Base-by-base conservation (phyloP, 139 green algal species). In the Tetradesmus lagerheimii region DNA sequence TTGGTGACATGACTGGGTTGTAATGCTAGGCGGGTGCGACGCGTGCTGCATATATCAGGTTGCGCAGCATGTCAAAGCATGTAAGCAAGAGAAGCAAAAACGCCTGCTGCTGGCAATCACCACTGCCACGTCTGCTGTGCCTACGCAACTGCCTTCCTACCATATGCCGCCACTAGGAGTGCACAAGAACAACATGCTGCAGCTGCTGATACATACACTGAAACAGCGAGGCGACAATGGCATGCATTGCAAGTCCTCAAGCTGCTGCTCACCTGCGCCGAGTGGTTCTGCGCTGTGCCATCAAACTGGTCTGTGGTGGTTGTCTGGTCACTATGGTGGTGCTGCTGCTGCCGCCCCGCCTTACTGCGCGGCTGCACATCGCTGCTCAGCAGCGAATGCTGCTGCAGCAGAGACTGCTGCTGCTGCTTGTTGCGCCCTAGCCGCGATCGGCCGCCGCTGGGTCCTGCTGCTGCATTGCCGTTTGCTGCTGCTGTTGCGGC, bases 391-490 rank as follows among this genome's bases (percentile, higher is more conserved):
- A 71, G 57, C 57, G 57, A 8, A 29, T 79, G 71, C 31, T 79
- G 71, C 71, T 79, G 71, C 71, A 38, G 9, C 31, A 37, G 31
- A 5, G 31, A 12, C 31, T 37, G 71, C 71, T 79, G 71, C 71
- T 43, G 41, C 27, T 80, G 38, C 37, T 88, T 50, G 29, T 62
- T 88, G 64, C 83, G 83, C 34, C 83, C 83, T 31, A 88, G 64
- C 37, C 64, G 64, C 14, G 64, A 80, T 20, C 57, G 4, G 57
- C 57, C 57, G 20, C 57, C 43, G 64, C 83, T 88, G 38, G 43
- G 80, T 23, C 34, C 64, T 57, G 41, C 29, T 23, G 38, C 62
- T 80, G 64, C 47, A 18, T 23, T 45, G 15, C 64, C 83, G 16
- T 45, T 27, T 57, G 83, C 64, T 66, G 83, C 81, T 35, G 18